Evolutionary conservation across 305 asterid genomes (phyloP), one percentile per base, ranked within the genome.

Genomic region (Striga hermonthica): DNA sequence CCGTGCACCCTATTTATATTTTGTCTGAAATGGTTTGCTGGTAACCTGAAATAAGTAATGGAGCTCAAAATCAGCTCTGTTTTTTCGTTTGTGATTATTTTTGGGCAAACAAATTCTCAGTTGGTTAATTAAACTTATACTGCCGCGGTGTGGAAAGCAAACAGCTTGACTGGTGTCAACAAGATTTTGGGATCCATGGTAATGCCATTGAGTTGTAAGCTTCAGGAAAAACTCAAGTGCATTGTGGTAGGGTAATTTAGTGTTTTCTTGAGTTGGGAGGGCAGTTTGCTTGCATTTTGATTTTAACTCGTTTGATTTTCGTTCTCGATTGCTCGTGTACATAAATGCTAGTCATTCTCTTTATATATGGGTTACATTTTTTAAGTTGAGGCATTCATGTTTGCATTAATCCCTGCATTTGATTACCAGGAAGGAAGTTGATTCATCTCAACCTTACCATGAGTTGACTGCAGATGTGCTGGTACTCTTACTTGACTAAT

Each of bases 341-440:
- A 22, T 22, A 44, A 44, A 10, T 45, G 50, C 14, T 45, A 9
- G 12, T 45, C 31, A 45, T 45, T 45, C 12, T n/a, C 50, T 9
- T 45, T 8, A 9, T 45, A 5, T 5, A 6, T 41, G 47, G 47
- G 10, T 41, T 6, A 5, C 3, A 41, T 8, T 41, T 39, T 41
- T 41, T 5, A 41, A 41, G 9, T 44, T 69, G 39, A 3, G 36
- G 53, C 34, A 64, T 55, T 57, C 55, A 39, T 22, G 28, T 62
- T 62, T 75, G 53, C 61, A 31, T 53, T 15, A 31, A 54, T 56
- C 66, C 9, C 14, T 52, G 58, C 31, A 66, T 41, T 72, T 62
- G 57, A 52, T 67, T 69, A 69, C 69, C 86, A 91, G 97, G 83
- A 84, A 78, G 81, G 97, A 90, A 66, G 71, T 81, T 64, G 75